Base-by-base conservation (phyloP, 1,284 basidiomycete species). In the Grifola frondosa region DNA sequence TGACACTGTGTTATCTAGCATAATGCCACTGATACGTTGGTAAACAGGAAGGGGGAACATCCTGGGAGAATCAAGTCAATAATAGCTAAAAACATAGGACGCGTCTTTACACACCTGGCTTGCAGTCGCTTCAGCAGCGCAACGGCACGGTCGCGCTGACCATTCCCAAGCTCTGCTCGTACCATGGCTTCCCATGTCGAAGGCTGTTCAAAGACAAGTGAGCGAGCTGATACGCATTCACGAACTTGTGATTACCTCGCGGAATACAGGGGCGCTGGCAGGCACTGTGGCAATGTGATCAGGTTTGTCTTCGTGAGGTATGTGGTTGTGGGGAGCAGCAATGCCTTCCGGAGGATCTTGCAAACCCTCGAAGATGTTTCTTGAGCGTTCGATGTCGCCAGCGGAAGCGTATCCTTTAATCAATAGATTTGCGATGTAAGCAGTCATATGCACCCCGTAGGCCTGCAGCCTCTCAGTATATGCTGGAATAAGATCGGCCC, bases 101-200 rank as follows among this genome's bases (percentile, higher is more conserved):
- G n/a, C n/a, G n/a, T 30, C 13, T 7, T 33, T 12, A 69, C 76
- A 25, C 55, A 83, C 85, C 93, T 78, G 51, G 79, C 74, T 66
- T 84, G 82, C 59, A 97, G 75, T 33, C 91, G 75, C 40, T 81
- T 75, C 15, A 97, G 71, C 0, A 99, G 70, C 2, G 71, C 75
- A n/a, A 78, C 49, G 1, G 93, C 95, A 11, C 74, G 71, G 30
- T 83, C 79, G 13, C 79, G 77, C 53, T 92, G 77, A 8, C 92
- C 91, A 37, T 77, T 79, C 13, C 80, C 80, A 8, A 98, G 72
- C 65, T 99, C 97, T 4, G 91, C 91, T 16, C 91, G 81, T 52
- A 99, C 86, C 93, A 99, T 99, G 5, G 82, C 82, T 63, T 97
- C 93, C 84, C 90, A 94, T 1, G 91, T 91, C 30, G 88, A 91